Evolutionary conservation across 1,284 basidiomycete genomes (phyloP), one percentile per base, ranked within the genome.

Genomic region (Moesziomyces sp.): DNA sequence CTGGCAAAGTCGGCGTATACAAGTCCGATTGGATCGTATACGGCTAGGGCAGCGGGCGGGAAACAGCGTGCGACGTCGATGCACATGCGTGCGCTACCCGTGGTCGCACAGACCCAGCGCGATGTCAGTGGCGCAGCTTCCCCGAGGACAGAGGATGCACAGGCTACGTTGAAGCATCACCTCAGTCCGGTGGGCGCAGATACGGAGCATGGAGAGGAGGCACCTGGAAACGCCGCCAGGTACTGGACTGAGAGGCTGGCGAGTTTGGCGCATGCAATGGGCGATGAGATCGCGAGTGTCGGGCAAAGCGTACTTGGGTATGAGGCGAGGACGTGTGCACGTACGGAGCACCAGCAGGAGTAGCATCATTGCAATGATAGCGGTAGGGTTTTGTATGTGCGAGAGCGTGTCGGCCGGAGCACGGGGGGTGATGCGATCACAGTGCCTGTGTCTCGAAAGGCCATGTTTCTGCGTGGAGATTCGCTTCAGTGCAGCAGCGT

Each of bases 181-280:
- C 53, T 75, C 6, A 10, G 6, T 4, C 24, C 24, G 24, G 24
- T 26, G 3, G 6, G 24, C 6, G 1, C 2, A 5, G 30, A 30
- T 2, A 10, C 30, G 8, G 11, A 26, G 24, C 58, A 62, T 6
- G 62, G 66, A 23, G 54, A 57, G 3, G 55, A 65, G 35, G 21
- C 55, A 18, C 54, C 57, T 0, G 48, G 63, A 19, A 58, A 46
- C 9, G 56, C 26, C 1, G 56, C 67, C 1, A 52, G 55, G 7
- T 75, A 75, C 44, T 71, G 73, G 73, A 61, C 49, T n/a, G 67
- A 75, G 26, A 51, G 67, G 16, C 48, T 75, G 24, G 50, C 54
- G 4, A 59, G 63, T 21, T 38, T 75, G 21, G 73, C 73, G 2
- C 63, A 71, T n/a, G 64, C 60, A 9, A 58, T 75, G 63, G 51